phyloP scores from a whole-genome alignment of 225 moss, liverwort and hornwort genomes.

The Pseudoscleropodium purum region DNA sequence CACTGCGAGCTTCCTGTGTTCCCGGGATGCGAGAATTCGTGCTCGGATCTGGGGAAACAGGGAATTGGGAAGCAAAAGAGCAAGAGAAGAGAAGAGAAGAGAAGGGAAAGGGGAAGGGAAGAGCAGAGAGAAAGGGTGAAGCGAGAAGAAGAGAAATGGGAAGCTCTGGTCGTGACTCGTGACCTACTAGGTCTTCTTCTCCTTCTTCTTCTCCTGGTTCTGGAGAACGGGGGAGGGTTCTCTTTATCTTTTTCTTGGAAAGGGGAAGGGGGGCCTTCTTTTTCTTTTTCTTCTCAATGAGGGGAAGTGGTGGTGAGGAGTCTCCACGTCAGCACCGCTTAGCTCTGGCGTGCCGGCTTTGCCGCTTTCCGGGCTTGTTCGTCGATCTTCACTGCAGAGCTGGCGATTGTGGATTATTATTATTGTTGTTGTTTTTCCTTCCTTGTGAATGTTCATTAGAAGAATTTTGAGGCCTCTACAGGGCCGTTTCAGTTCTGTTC shows the following conservation, averaged over 20 bases:
- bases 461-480: too few species aligned
- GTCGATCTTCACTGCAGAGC: background rate
- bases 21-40: background rate
- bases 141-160: background rate
- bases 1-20: background rate
- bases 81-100: background rate
- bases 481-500: too few species aligned
- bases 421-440: background rate
- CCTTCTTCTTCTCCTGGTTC: background rate
- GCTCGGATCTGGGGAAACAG: background rate
- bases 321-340: background rate
- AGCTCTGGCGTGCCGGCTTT: background rate
- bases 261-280: background rate
- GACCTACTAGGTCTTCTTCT: slow-evolving; percentile 20
- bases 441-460: background rate
- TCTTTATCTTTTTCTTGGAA: background rate
- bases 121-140: too few species aligned
- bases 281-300: background rate
- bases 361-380: background rate
- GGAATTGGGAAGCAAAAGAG: background rate
- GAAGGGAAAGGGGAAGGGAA: too few species aligned
- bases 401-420: too few species aligned
- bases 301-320: background rate
- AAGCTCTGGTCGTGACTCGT: slow-evolving; percentile 13
- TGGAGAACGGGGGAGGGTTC: too few species aligned